Evolutionary conservation across 192 early-diverging fungal species (phyloP).

Genomic region (Entrophospora sp.): DNA sequence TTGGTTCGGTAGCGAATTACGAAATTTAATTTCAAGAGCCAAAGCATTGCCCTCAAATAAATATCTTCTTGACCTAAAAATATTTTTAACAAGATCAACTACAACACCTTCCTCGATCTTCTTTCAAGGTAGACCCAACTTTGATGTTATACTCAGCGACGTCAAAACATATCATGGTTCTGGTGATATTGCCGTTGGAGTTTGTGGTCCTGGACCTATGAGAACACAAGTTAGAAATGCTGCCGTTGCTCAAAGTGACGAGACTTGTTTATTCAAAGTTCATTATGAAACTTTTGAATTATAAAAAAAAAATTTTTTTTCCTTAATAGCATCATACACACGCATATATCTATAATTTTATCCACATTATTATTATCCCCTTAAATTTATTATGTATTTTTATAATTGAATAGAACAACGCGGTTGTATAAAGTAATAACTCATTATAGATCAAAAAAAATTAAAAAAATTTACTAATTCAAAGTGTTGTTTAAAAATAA

Average conservation of each 20-base stretch:
- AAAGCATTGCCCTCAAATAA: background rate
- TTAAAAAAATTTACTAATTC: no score
- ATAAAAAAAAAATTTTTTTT: background rate
- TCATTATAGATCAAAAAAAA: no score
- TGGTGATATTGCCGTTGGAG: conserved; percentile 19
- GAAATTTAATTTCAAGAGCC: background rate
- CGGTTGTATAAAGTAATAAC: no score
- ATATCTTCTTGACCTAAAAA: background rate
- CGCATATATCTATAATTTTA: no score
- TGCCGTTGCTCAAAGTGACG: conserved; percentile 14
- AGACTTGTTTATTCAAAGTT: conserved; percentile 12
- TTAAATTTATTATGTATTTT: no score
- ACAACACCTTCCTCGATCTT: conserved; percentile 1
- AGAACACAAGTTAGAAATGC: conserved; percentile 21
- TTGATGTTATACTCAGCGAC: conserved; percentile 11
- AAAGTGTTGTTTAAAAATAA: no score
- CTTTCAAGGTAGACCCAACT: conserved; percentile 20
- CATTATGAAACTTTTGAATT: conserved; percentile 35
- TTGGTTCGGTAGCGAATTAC: background rate
- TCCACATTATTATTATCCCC: no score
- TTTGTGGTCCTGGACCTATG: conserved; percentile 27
- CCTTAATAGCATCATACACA: no score
- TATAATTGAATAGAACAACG: no score
- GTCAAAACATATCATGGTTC: background rate
- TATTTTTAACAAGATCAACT: background rate